Evolutionary conservation across 139 green algal species (phyloP).

Genomic region (Coelastrella sp.): DNA sequence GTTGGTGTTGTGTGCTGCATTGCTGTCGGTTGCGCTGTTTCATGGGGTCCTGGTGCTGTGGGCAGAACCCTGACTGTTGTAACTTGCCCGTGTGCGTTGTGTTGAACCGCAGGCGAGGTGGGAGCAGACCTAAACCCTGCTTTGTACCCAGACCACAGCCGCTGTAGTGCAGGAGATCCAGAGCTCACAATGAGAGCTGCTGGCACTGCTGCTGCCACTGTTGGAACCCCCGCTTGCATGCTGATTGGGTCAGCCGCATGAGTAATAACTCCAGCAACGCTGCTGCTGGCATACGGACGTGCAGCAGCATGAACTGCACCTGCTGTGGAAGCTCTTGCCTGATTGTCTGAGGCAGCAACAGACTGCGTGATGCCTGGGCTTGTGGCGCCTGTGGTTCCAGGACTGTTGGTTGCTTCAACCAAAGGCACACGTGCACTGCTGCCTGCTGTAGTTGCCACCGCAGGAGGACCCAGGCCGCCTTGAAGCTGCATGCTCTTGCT

Average conservation of each 20-base stretch:
- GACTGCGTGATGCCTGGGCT: background rate
- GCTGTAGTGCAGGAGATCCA: conserved; percentile 32
- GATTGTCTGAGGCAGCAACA: background rate
- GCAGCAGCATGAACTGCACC: background rate
- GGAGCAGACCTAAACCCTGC: background rate
- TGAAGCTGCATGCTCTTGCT: background rate
- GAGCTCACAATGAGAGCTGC: background rate
- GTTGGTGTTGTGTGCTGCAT: background rate
- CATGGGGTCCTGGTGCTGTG: background rate
- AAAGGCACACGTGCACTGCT: background rate
- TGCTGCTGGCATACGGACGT: background rate
- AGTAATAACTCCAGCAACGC: background rate
- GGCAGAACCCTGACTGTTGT: background rate
- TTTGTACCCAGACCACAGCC: conserved; percentile 30
- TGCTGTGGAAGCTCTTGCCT: background rate
- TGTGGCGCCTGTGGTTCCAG: background rate
- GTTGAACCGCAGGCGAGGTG: background rate
- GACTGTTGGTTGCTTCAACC: conserved; percentile 29
- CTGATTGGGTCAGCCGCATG: background rate
- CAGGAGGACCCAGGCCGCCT: background rate
- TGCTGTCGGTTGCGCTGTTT: background rate
- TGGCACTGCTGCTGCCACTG: background rate
- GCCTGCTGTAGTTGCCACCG: background rate
- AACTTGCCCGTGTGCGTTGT: no score
- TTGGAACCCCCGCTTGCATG: background rate